Percentiles rank a stretch among this genome's conserved stretches.
Conservation (phyloP, 306 rosid genomes). For the Quercus ilex region DNA sequence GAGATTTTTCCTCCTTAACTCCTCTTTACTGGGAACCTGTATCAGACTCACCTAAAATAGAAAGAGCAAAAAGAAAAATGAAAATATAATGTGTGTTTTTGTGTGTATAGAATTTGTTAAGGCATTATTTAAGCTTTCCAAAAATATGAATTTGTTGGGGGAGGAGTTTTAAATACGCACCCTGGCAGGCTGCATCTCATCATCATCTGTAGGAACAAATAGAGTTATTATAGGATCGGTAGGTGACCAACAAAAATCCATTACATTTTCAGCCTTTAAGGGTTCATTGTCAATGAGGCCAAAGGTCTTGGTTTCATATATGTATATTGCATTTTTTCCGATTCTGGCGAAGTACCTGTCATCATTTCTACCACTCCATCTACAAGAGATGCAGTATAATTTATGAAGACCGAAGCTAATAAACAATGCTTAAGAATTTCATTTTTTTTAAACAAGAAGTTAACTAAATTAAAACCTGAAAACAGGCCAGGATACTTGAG, state of each 20-base stretch:
- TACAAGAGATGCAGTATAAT: constrained; percentile 1
- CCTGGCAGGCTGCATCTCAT: constrained; percentile 56
- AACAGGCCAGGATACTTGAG: constrained; percentile 48
- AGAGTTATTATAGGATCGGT: constrained; percentile 43
- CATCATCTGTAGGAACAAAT: constrained; percentile 51
- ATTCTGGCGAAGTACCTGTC: background rate
- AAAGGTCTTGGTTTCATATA: constrained; percentile 46
- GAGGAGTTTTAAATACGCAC: constrained; percentile 18
- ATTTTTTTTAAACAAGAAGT: background rate
- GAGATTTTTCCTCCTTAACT: constrained; percentile 42
- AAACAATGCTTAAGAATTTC: background rate
- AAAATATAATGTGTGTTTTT: too few relatives aligned
- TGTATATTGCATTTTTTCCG: constrained; percentile 37
- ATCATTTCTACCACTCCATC: constrained; percentile 51
- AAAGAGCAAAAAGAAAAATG: background rate
- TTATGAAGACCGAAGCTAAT: background rate
- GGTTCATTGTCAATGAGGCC: constrained; percentile 47
- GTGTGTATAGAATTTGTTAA: background rate
- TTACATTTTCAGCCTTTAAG: constrained; percentile 41
- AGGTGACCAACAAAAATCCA: constrained; percentile 57
- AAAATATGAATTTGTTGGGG: background rate
- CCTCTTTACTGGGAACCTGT: constrained; percentile 36
- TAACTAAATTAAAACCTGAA: constrained; percentile 29
- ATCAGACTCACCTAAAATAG: constrained; percentile 41
- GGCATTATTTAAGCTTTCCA: too few relatives aligned